phyloP scores from a whole-genome alignment of 139 green algal genomes.

The Volvox reticuliferus region DNA sequence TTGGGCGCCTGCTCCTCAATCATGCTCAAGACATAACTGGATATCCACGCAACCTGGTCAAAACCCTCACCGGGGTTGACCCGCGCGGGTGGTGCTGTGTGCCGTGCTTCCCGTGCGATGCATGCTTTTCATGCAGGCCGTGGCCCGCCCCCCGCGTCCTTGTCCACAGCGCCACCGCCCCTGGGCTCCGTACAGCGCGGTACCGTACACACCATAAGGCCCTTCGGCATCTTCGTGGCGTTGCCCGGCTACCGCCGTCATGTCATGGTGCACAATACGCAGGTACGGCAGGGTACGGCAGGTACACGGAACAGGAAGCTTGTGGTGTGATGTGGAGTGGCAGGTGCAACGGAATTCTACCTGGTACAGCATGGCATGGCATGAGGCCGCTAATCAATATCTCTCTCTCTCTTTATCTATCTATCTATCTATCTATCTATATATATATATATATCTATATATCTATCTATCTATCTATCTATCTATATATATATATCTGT shows the following conservation, averaged over 20 bases:
- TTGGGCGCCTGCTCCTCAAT: background rate
- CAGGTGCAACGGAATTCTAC: too few relatives aligned
- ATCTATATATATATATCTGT: too few relatives aligned
- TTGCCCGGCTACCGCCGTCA: constrained; percentile 59
- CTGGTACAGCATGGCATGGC: background rate
- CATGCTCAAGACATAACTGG: background rate
- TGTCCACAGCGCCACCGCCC: constrained; percentile 37
- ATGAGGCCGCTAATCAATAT: background rate
- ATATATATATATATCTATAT: too few relatives aligned
- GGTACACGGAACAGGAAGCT: too few relatives aligned
- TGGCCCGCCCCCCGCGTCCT: background rate
- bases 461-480: too few relatives aligned
- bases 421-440: too few relatives aligned
- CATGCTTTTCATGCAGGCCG: background rate
- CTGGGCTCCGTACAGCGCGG: constrained; percentile 60
- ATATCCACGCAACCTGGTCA: background rate
- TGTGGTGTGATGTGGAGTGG: too few relatives aligned
- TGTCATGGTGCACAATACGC: constrained; percentile 69
- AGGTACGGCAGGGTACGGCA: constrained; percentile 46
- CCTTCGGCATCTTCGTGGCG: constrained; percentile 76
- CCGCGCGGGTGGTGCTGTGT: too few relatives aligned
- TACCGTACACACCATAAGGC: constrained; percentile 62
- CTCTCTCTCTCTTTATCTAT: too few relatives aligned
- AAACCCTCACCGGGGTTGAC: background rate
- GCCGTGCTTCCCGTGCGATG: background rate